phyloP scores from a whole-genome alignment of 768 basidiomycete genomes.

The Lentinus tigrinus region DNA sequence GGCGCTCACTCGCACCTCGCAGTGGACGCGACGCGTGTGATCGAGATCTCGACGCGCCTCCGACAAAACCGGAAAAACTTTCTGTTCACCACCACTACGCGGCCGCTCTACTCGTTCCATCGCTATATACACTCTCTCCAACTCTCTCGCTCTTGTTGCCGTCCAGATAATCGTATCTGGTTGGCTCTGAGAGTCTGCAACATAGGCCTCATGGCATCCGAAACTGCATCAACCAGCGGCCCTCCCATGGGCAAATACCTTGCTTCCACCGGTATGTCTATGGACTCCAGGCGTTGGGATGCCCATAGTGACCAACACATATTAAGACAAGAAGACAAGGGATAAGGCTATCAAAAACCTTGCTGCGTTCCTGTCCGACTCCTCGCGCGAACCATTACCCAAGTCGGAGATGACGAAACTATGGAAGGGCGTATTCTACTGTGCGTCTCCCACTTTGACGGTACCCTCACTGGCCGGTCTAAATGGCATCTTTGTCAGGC shows the following conservation, averaged over 20 bases:
- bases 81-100: not conserved
- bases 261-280: slow-evolving; percentile 74
- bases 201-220: slow-evolving; percentile 28
- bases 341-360: slow-evolving; percentile 89
- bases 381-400: slow-evolving; percentile 54
- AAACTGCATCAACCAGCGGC: slow-evolving; percentile 30
- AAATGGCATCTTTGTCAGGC: slow-evolving; percentile 44
- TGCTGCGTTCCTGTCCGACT: slow-evolving; percentile 73
- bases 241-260: slow-evolving; percentile 88
- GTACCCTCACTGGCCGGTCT: not conserved
- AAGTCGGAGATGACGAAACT: slow-evolving; percentile 84
- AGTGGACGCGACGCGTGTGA: slow-evolving; percentile 5
- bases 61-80: slow-evolving; percentile 19
- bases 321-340: slow-evolving; percentile 82
- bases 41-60: slow-evolving; percentile 1
- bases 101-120: no score
- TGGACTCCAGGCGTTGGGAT: slow-evolving; percentile 2
- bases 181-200: not conserved
- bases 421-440: slow-evolving; percentile 99
- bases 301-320: not conserved
- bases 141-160: no score
- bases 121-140: no score
- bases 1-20: no score
- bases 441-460: slow-evolving; percentile 42
- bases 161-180: no score